phyloP scores from a whole-genome alignment of 805 yeast genomes.

The Candida odintsovae region DNA sequence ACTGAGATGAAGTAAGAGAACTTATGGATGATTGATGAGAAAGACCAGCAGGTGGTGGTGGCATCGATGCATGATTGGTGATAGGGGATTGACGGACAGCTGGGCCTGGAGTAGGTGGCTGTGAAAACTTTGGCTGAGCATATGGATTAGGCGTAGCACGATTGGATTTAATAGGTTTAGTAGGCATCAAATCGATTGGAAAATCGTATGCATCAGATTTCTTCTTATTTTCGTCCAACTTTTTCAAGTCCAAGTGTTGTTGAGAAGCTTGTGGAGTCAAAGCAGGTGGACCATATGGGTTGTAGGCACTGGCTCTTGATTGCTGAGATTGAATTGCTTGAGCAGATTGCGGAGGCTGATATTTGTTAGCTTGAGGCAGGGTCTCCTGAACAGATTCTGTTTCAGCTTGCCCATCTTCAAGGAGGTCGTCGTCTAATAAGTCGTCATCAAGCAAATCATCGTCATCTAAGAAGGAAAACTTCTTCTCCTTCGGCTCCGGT shows the following conservation, averaged over 20 bases:
- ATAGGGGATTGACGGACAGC: background rate
- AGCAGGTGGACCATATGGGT: slow-evolving; percentile 1
- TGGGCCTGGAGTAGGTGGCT: background rate
- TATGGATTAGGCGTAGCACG: background rate
- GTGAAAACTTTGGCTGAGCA: slow-evolving; percentile 3
- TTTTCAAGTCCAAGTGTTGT: slow-evolving; percentile 21
- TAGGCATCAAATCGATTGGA: slow-evolving; percentile 49
- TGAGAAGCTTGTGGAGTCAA: background rate
- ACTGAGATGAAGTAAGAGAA: slow-evolving; percentile 2
- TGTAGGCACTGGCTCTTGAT: background rate
- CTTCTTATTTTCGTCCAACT: slow-evolving; percentile 42
- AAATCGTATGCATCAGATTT: slow-evolving; percentile 77
- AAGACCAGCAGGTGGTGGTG: slow-evolving; percentile 5
- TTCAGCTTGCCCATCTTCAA: slow-evolving; percentile 28
- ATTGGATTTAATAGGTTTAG: slow-evolving; percentile 15
- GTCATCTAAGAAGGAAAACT: slow-evolving; percentile 16
- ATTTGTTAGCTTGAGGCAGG: background rate
- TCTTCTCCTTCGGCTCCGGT: slow-evolving; percentile 1
- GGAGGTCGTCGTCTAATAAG: slow-evolving; percentile 19
- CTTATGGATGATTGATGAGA: slow-evolving; percentile 15
- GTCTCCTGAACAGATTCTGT: background rate
- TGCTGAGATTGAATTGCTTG: background rate
- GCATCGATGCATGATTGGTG: background rate
- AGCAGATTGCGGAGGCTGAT: slow-evolving; percentile 5
- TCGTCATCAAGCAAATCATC: slow-evolving; percentile 34